Evolutionary conservation across 305 asterid genomes (phyloP), one percentile per base, ranked within the genome.

Genomic region (Striga hermonthica): DNA sequence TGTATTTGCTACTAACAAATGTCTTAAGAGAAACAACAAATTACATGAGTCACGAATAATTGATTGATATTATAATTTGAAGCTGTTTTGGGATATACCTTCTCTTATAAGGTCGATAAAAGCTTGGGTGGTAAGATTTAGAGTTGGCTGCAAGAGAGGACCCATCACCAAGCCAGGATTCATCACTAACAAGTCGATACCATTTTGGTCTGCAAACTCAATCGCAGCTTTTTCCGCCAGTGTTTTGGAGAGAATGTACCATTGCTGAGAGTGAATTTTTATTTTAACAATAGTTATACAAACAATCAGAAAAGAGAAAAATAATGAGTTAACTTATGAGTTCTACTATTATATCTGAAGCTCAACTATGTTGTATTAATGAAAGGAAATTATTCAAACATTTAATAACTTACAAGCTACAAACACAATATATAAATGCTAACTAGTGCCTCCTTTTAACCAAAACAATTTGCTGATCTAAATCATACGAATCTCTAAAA

Each of bases 131-230:
- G 80, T 67, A 13, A 22, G 4, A 61, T 78, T 78, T 45, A 74
- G 75, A 48, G 67, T 71, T 54, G 82, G 82, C 60, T 71, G 79
- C 8, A 78, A 40, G 64, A 71, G 68, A 40, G 80, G 83, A 48
- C 80, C 80, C 38, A 64, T 65, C 34, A 78, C 70, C 16, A 67
- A 50, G 0, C 75, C 79, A 0, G 82, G 82, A 61, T 78, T 76
- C 2, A 78, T 55, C 4, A 70, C 66, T 22, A 78, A 60, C 71
- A 78, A 47, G 58, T 78, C 74, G 2, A 78, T 56, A 7, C 71
- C 74, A 43, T 72, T 68, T 40, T 75, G 54, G 16, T 49, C 9
- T 11, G 74, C 71, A 38, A 53, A 72, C 12, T 68, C 61, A 36
- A 3, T 9, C 28, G 80, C 80, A 3, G 74, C 77, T 60, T 64